Evolutionary conservation across 2,329 filamentous ascomycete genomes (phyloP).

Genomic region (Magnaporthiopsis rhizophila): DNA sequence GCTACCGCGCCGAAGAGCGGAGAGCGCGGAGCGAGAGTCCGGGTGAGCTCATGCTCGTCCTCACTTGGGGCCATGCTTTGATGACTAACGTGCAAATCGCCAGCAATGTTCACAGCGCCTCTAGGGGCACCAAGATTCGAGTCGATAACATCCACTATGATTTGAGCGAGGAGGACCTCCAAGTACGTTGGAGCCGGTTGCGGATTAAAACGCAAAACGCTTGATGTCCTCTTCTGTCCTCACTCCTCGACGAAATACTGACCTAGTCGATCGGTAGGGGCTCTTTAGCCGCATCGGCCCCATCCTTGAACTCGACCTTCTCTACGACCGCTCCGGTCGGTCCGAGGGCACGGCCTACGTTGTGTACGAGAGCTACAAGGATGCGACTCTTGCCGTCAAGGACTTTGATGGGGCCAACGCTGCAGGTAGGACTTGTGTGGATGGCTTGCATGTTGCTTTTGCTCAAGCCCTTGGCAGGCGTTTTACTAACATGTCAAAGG

Average conservation of each 20-base stretch:
- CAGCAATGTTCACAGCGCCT: not conserved
- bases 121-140: conserved; percentile 60
- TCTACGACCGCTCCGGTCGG: conserved; percentile 82
- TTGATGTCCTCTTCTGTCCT: conserved; percentile 14
- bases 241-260: not conserved
- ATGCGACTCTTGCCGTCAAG: conserved; percentile 66
- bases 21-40: not conserved
- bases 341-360: conserved; percentile 81
- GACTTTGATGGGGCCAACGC: conserved; percentile 89
- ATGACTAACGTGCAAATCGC: not conserved
- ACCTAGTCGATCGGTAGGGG: conserved; percentile 43
- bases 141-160: conserved; percentile 93
- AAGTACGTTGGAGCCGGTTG: conserved; percentile 38
- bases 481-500: conserved; percentile 32
- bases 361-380: conserved; percentile 62
- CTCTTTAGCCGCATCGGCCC: conserved; percentile 74
- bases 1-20: conserved; percentile 3
- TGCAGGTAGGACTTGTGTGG: conserved; percentile 46
- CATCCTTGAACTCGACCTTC: conserved; percentile 58
- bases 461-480: not conserved
- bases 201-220: not conserved
- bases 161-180: conserved; percentile 73
- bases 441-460: not conserved
- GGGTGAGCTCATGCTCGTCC: not conserved
- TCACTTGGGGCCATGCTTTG: not conserved